Percentiles rank a stretch among this genome's conserved stretches.
Conservation (phyloP, 2,329 filamentous ascomycete species). For the Phaeosphaeria sp. region DNA sequence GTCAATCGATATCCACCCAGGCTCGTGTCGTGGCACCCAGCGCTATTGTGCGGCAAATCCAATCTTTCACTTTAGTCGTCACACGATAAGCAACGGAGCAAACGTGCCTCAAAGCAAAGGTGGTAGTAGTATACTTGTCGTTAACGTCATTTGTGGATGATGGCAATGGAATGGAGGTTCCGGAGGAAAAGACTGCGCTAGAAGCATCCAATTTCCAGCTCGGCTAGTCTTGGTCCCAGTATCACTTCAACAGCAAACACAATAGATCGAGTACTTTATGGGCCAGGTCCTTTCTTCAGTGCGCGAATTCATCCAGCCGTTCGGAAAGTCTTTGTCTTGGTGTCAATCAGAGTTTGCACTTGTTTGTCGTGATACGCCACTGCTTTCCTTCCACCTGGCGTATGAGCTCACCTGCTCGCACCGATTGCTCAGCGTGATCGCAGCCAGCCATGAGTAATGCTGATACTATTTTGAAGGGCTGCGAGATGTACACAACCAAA, state of each 20-base stretch:
- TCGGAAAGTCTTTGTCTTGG: background rate
- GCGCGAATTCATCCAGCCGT: background rate
- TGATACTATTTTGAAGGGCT: background rate
- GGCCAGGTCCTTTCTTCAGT: background rate
- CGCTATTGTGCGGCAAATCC: slow-evolving; percentile 19
- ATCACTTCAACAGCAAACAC: background rate
- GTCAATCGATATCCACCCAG: slow-evolving; percentile 37
- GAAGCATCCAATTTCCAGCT: slow-evolving; percentile 47
- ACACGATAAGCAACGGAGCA: slow-evolving; percentile 23
- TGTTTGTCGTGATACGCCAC: background rate
- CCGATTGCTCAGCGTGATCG: background rate
- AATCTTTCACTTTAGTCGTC: slow-evolving; percentile 13
- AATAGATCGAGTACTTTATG: background rate
- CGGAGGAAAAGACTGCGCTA: slow-evolving; percentile 39
- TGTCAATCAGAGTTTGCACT: background rate
- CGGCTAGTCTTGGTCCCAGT: slow-evolving; percentile 40
- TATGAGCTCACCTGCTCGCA: background rate
- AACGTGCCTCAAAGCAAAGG: slow-evolving; percentile 13
- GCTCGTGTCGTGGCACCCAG: slow-evolving; percentile 47
- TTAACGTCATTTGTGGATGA: slow-evolving; percentile 28
- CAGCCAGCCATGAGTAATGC: background rate
- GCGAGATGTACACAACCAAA: too few relatives aligned
- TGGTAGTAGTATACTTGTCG: slow-evolving; percentile 12
- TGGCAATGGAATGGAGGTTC: slow-evolving; percentile 38
- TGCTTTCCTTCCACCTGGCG: background rate